Evolutionary conservation across 2,329 filamentous ascomycete genomes (phyloP), one percentile per base, ranked within the genome.

Genomic region (Monilinia fructigena): DNA sequence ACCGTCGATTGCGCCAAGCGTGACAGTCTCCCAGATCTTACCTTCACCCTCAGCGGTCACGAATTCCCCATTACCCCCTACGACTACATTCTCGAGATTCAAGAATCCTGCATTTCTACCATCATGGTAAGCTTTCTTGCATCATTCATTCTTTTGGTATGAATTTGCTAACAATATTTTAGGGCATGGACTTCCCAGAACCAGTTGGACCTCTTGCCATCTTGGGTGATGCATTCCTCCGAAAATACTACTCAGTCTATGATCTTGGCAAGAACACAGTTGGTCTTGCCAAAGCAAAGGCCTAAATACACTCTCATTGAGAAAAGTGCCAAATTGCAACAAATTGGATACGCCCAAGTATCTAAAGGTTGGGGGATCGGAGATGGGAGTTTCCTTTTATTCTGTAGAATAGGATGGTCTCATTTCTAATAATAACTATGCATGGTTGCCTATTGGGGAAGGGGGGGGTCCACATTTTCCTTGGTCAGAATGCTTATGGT

Each of bases 21-120:
- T 74, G 85, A 90, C 77, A 85, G 82, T 70, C 89, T 99, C 62
- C 93, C 95, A 71, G 93, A 98, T 76, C 85, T 99, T 73, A 93
- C 89, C 74, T 98, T 99, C 81, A 93, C 86, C 71, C 87, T 99
- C 60, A 88, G 86, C 72, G 95, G 95, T 71, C 87, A 96, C 82
- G 91, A 97, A 83, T 99, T 98, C 84, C 90, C 88, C 77, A 96
- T 99, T 74, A 83, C 85, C 66, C 82, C 95, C 20, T 89, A 89
- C 72, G 95, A 99, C 82, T 99, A 99, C 83, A 93, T 97, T 73
- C 88, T 99, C 52, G 93, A 99, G 81, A 87, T 97, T 54, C 91
- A 93, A 77, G 95, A 94, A 74, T 94, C 89, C 78, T 99, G 95
- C 81, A 97, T 99, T 80, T 97, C 93, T 70, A 91, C 92, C 73